A percentile compares a stretch with the other conserved stretches of the same genome.
Conservation (phyloP, 176 grass and related monocot species). For the Olyra latifolia region DNA sequence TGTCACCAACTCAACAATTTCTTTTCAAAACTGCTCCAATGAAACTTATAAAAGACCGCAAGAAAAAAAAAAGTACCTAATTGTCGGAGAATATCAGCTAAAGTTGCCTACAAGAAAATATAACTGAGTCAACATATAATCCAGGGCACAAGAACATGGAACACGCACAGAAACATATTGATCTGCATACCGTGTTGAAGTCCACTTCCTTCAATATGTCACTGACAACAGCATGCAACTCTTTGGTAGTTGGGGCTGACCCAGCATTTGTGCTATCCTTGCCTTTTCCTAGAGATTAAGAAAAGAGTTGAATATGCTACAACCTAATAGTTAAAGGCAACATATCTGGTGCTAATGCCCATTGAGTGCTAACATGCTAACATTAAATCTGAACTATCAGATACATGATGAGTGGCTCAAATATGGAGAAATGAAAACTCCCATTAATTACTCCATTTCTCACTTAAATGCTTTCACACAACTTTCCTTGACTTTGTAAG, state of each 20-base stretch:
- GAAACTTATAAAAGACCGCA: neutral
- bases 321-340: neutral
- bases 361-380: no score
- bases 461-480: no score
- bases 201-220: constrained; percentile 96
- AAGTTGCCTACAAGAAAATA: constrained; percentile 63
- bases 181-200: constrained; percentile 79
- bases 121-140: constrained; percentile 7
- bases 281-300: constrained; percentile 56
- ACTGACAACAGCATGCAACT: constrained; percentile 81
- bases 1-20: neutral
- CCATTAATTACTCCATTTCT: no score
- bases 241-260: constrained; percentile 58
- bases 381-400: no score
- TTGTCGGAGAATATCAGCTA: constrained; percentile 92
- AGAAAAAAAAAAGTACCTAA: constrained; percentile 69
- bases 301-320: neutral
- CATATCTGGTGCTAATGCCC: no score
- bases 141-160: neutral
- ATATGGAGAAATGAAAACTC: no score
- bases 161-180: constrained; percentile 19
- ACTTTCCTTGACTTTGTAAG: no score
- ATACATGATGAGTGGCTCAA: no score
- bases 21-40: neutral
- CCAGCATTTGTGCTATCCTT: constrained; percentile 48